Evolutionary conservation across 139 green algal species (phyloP).

Genomic region (Coelastrella sp.): DNA sequence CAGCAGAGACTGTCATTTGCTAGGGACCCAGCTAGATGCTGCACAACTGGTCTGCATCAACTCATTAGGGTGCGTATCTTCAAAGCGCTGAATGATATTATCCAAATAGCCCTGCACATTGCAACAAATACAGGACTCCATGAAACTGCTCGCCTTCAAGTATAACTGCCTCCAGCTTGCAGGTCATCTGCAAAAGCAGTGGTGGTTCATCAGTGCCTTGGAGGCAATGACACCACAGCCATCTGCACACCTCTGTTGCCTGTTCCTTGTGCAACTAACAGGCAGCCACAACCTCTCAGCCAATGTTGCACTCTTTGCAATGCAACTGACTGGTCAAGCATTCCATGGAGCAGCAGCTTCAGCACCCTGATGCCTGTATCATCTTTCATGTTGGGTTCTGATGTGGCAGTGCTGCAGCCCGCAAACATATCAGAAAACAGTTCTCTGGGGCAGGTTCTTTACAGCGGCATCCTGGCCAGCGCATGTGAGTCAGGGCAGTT

Average conservation of each 20-base stretch:
- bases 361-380: not conserved
- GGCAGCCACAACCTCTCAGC: not conserved
- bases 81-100: no score
- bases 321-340: not conserved
- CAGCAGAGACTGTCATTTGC: not conserved
- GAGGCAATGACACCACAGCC: not conserved
- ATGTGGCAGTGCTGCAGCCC: not conserved
- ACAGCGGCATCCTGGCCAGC: not conserved
- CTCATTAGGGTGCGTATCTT: not conserved
- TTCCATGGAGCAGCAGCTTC: conserved; percentile 5
- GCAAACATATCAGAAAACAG: not conserved
- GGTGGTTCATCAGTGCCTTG: not conserved
- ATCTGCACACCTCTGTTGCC: no score
- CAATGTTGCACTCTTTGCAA: conserved; percentile 16
- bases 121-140: no score
- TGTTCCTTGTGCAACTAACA: not conserved
- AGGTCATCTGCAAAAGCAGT: no score
- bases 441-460: not conserved
- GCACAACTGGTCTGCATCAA: conserved; percentile 33
- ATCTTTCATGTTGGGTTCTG: not conserved
- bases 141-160: no score
- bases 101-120: no score
- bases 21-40: not conserved
- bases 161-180: no score
- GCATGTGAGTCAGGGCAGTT: not conserved